Base-by-base conservation (phyloP, 805 yeast genomes). In the Lipomyces lipofer region DNA sequence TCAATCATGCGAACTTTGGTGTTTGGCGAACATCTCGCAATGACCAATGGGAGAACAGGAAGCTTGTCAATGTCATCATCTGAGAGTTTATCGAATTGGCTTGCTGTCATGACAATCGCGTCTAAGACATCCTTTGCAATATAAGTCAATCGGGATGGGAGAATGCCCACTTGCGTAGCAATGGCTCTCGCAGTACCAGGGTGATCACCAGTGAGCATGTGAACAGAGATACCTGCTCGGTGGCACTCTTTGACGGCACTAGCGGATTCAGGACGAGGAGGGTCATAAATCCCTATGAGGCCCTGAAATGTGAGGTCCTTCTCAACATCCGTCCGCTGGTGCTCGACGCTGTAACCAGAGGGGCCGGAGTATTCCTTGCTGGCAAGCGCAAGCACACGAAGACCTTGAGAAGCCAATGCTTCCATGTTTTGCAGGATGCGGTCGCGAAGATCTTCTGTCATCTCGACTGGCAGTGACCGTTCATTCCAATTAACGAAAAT, bases 181-280 rank as follows among this genome's bases (percentile, higher is more conserved):
- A 91, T 88, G 63, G 86, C 84, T 10, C 78, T 71, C 7, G 96
- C 96, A n/a, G 97, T 89, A 12, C 85, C 82, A 59, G 89, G 95
- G 32, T 88, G 79, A 69, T 90, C 97, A 64, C 96, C 96, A 7
- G 99, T 92, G 61, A 92, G 91, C 98, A 94, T 94, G 48, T 94
- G 87, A 15, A 92, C 88, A 67, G 88, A 95, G 43, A 92, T 98
- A 43, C 98, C 96, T 58, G 97, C 96, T 65, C 83, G 83, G 75
- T 88, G 77, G 54, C 94, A 76, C 60, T 82, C 77, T 25, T 86
- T 79, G 52, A 92, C 80, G 1, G 96, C 86, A 44, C 77, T 74
- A 47, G 81, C 78, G 2, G 92, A 97, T 58, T 85, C 84, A 8
- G 91, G 85, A 66, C 98, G 81, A 54, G 99, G 99, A 8, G 99